Evolutionary conservation across 164 flowering plant genomes (phyloP).

Genomic region (Liriodendron chinense): DNA sequence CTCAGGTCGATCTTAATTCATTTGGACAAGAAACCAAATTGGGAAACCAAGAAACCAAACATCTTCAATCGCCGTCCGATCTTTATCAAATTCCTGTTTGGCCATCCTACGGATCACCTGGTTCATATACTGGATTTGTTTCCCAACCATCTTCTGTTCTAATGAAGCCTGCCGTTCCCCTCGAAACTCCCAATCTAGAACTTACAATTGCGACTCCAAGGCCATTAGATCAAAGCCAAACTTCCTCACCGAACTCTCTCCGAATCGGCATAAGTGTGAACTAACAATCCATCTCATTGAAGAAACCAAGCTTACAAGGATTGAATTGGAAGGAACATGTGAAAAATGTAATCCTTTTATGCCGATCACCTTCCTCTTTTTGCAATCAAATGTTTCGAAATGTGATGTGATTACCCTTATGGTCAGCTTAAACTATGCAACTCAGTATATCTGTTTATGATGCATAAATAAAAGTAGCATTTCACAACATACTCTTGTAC

Average conservation of each 20-base stretch:
- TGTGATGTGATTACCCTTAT: neutral
- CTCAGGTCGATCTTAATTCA: slow-evolving; percentile 18
- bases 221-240: slow-evolving; percentile 28
- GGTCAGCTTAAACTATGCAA: neutral
- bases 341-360: neutral
- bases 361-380: neutral
- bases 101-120: slow-evolving; percentile 13
- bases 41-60: slow-evolving; percentile 8
- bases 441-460: neutral
- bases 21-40: slow-evolving; percentile 8
- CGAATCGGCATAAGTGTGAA: slow-evolving; percentile 43
- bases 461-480: neutral
- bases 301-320: neutral
- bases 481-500: neutral
- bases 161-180: neutral
- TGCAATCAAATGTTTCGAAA: neutral
- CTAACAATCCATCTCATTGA: slow-evolving; percentile 11
- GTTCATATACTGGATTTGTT: slow-evolving; percentile 7
- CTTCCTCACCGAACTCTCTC: slow-evolving; percentile 24
- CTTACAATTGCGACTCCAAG: slow-evolving; percentile 50
- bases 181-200: slow-evolving; percentile 36
- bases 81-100: slow-evolving; percentile 11
- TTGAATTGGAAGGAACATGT: neutral
- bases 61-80: slow-evolving; percentile 2
- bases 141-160: slow-evolving; percentile 8